Percentiles rank a stretch among this genome's conserved stretches.
Conservation (phyloP, 2,329 filamentous ascomycete species). For the Fusarium multiceps region DNA sequence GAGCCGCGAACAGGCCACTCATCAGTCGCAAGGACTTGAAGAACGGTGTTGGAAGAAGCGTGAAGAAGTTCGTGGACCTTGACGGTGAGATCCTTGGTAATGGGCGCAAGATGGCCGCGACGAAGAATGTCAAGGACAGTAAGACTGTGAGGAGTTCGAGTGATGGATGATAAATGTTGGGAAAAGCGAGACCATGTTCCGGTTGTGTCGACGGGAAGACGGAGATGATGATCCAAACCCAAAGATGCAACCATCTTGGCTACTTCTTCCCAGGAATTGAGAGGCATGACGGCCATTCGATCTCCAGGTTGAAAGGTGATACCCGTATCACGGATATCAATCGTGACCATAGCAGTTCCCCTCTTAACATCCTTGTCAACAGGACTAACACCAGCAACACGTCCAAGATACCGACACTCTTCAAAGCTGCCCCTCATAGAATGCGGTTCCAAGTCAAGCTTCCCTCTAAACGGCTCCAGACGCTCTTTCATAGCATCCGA, state of each 20-base stretch:
- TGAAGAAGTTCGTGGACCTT: constrained; percentile 60
- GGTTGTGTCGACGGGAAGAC: constrained; percentile 54
- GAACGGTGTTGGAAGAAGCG: constrained; percentile 61
- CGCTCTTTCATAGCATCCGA: constrained; percentile 40
- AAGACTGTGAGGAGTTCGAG: constrained; percentile 47
- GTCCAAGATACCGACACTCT: constrained; percentile 63
- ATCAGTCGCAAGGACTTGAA: constrained; percentile 61
- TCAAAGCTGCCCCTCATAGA: constrained; percentile 66
- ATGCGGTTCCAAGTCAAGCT: constrained; percentile 60
- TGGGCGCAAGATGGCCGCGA: constrained; percentile 62
- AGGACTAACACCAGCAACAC: constrained; percentile 48
- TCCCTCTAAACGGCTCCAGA: constrained; percentile 54
- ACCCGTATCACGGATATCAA: constrained; percentile 64
- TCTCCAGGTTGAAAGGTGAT: constrained; percentile 66
- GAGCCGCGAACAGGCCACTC: constrained; percentile 65
- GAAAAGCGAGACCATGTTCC: constrained; percentile 61
- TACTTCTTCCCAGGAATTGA: constrained; percentile 66
- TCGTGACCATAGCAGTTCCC: constrained; percentile 59
- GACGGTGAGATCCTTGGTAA: constrained; percentile 63
- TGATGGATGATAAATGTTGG: constrained; percentile 57
- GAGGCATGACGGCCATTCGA: constrained; percentile 64
- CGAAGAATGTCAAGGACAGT: constrained; percentile 62
- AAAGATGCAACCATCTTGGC: constrained; percentile 65
- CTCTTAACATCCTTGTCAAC: constrained; percentile 56
- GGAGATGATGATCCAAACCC: constrained; percentile 60